Percentiles rank a stretch among this genome's conserved stretches.
Evolutionary conservation across 768 basidiomycete genomes (phyloP).

Genomic region (Ramaria sp.): DNA sequence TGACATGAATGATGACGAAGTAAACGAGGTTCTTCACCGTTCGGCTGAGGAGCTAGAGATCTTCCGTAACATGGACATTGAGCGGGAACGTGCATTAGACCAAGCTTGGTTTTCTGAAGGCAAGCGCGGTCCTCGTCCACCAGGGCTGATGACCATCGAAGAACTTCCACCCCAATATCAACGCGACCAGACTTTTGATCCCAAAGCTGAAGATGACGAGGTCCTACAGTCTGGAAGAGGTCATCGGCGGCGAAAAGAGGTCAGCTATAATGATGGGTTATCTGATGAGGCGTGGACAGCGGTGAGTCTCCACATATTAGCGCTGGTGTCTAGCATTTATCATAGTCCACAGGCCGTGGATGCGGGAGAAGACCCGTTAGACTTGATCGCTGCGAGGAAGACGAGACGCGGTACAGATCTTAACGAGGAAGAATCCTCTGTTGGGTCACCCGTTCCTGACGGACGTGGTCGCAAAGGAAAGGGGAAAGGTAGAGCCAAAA

Average conservation of each 20-base stretch:
- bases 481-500: slow-evolving; percentile 45
- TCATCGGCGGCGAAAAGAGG: slow-evolving; percentile 69
- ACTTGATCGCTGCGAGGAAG: slow-evolving; percentile 61
- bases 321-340: background rate
- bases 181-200: slow-evolving; percentile 62
- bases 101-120: slow-evolving; percentile 65
- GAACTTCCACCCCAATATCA: slow-evolving; percentile 92
- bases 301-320: slow-evolving; percentile 29
- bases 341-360: slow-evolving; percentile 47
- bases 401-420: slow-evolving; percentile 46
- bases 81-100: slow-evolving; percentile 59
- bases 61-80: slow-evolving; percentile 75
- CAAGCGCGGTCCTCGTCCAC: slow-evolving; percentile 68
- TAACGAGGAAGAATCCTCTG: slow-evolving; percentile 50
- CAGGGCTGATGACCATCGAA: slow-evolving; percentile 68
- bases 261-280: slow-evolving; percentile 89
- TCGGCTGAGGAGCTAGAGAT: slow-evolving; percentile 64
- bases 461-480: slow-evolving; percentile 42
- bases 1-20: slow-evolving; percentile 89
- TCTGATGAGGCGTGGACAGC: slow-evolving; percentile 91
- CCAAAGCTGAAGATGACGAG: slow-evolving; percentile 43
- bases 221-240: slow-evolving; percentile 69
- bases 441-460: slow-evolving; percentile 54
- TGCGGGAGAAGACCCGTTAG: slow-evolving; percentile 72
- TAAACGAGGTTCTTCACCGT: slow-evolving; percentile 87